phyloP scores from a whole-genome alignment of 2,329 filamentous ascomycete species.

The Fusarium piperis region DNA sequence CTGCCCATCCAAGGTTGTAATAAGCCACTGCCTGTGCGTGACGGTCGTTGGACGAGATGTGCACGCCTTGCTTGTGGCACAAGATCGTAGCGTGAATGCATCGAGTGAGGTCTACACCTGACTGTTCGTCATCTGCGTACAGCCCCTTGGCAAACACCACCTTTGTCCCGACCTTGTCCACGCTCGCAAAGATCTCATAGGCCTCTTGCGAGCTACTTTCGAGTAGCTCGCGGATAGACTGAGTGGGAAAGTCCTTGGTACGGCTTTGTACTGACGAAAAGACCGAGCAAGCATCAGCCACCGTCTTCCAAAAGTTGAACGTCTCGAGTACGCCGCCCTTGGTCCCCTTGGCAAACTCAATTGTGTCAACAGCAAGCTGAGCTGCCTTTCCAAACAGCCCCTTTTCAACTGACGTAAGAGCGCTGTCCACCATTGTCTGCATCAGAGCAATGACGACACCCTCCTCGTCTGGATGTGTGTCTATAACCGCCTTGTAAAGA shows the following conservation, averaged over 20 bases:
- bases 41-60: conserved; percentile 75
- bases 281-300: conserved; percentile 87
- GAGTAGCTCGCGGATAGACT: conserved; percentile 68
- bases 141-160: conserved; percentile 57
- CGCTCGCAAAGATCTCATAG: conserved; percentile 71
- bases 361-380: conserved; percentile 73
- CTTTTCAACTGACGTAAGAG: conserved; percentile 79
- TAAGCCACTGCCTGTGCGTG: conserved; percentile 95
- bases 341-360: conserved; percentile 73
- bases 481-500: conserved; percentile 79
- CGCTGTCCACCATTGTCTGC: conserved; percentile 87
- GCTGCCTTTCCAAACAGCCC: conserved; percentile 88
- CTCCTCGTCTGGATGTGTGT: conserved; percentile 75
- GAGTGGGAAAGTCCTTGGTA: conserved; percentile 68
- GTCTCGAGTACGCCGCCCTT: conserved; percentile 70
- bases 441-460: conserved; percentile 88
- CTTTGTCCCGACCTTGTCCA: conserved; percentile 70
- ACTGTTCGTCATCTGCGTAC: conserved; percentile 58
- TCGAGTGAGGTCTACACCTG: conserved; percentile 62
- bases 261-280: conserved; percentile 82
- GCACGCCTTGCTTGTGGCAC: conserved; percentile 86
- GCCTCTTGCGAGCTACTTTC: conserved; percentile 60
- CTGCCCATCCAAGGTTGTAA: conserved; percentile 96
- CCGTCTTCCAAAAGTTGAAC: conserved; percentile 95
- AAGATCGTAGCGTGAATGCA: conserved; percentile 79